Evolutionary conservation across 2,329 filamentous ascomycete genomes (phyloP).

Genomic region (Phyllosticta capitalensis): DNA sequence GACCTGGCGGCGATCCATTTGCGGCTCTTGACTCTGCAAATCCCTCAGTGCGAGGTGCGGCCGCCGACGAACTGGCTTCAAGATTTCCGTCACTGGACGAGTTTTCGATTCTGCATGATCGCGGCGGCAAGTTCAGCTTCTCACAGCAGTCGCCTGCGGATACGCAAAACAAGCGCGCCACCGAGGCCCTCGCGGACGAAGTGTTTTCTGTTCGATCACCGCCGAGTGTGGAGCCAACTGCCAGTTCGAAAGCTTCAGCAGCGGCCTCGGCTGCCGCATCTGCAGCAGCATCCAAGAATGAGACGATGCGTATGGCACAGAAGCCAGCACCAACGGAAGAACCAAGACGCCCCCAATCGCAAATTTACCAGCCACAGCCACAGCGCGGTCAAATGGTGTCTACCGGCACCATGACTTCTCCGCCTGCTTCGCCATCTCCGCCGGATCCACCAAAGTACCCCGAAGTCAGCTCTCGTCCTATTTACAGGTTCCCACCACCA

Average conservation of each 20-base stretch:
- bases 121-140: constrained; percentile 77
- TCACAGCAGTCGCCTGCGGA: constrained; percentile 40
- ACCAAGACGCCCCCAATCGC: constrained; percentile 19
- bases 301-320: constrained; percentile 24
- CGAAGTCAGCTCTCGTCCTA: constrained; percentile 35
- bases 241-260: constrained; percentile 22
- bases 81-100: constrained; percentile 88
- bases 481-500: constrained; percentile 45
- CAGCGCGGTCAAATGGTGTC: constrained; percentile 49
- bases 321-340: constrained; percentile 18
- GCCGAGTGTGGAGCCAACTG: constrained; percentile 19
- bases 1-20: constrained; percentile 64
- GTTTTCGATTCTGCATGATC: constrained; percentile 81
- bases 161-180: constrained; percentile 50
- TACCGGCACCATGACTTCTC: constrained; percentile 72
- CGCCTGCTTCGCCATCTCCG: constrained; percentile 32
- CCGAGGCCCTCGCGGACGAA: constrained; percentile 72
- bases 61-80: constrained; percentile 69
- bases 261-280: constrained; percentile 23
- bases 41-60: constrained; percentile 36
- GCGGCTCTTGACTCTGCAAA: constrained; percentile 70
- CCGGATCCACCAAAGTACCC: constrained; percentile 23
- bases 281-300: constrained; percentile 21
- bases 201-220: constrained; percentile 52
- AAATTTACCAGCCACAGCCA: constrained; percentile 37